Base-by-base conservation (phyloP, 257 asterid species). In the Capsicum baccatum region DNA sequence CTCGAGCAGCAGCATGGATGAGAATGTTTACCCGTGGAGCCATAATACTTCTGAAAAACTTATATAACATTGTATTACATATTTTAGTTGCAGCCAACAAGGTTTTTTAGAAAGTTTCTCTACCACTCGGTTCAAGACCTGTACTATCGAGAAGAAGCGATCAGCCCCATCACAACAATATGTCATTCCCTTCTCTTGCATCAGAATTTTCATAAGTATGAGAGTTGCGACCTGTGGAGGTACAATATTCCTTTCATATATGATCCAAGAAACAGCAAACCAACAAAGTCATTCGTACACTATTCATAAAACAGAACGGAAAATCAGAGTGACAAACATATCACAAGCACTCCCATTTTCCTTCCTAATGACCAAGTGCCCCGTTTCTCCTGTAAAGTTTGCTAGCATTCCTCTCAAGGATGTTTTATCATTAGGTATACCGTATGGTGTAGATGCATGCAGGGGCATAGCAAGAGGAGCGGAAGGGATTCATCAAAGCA, bases 171-270 rank as follows among this genome's bases (percentile, higher is more conserved):
- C 79, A 21, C 54, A 64, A 9, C 84, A 84, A 37, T 84, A 67
- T 21, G 19, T 42, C 35, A 79, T 9, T 16, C 84, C 87, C 17
- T 80, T 79, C 13, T 37, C 71, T 84, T 79, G 80, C 74, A 8
- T 64, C 64, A 84, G n/a, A 12, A 79, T 79, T 10, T 79, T 84
- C 79, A 64, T 11, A 50, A 84, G 13, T 79, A 84, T 55, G 55
- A 52, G 50, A 2, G 84, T 80, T 39, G 87, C 83, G 13, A 84
- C 47, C 81, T 84, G 74, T 80, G 17, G 16, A 6, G n/a, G 54
- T 21, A 42, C 37, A 42, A 10, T 8, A 6, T 80, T 80, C 17
- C 17, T 55, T 55, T 56, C 16, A 58, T 79, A 33, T 6, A 8
- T 37, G 82, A 78, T 54, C 17, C 14, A 35, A 39, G 17, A 33